phyloP scores from a whole-genome alignment of 768 basidiomycete species.

The Roridomyces roridus region DNA sequence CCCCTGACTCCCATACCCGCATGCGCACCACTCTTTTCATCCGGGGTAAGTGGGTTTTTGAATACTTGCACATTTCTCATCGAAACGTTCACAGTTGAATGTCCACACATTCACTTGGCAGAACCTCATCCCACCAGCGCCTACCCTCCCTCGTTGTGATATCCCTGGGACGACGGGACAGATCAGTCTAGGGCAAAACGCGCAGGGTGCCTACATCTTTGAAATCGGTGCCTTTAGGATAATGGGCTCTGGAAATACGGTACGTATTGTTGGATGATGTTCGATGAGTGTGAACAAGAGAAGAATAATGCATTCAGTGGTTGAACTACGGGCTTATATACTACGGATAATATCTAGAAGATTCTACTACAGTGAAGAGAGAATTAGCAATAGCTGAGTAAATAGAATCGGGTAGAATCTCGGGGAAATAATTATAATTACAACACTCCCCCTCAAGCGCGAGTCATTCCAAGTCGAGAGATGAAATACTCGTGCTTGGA shows the following conservation, averaged over 20 bases:
- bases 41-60: neutral
- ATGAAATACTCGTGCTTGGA: no score
- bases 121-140: slow-evolving; percentile 1
- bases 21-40: slow-evolving; percentile 1
- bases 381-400: no score
- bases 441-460: no score
- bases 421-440: no score
- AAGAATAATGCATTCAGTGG: no score
- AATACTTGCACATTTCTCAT: neutral
- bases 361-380: no score
- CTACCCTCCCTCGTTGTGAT: neutral
- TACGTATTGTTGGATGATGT: no score
- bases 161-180: slow-evolving; percentile 1
- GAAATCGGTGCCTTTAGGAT: neutral
- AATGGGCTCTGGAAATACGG: slow-evolving; percentile 3
- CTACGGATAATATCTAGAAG: no score
- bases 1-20: neutral
- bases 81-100: neutral
- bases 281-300: no score
- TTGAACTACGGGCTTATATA: no score
- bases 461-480: no score
- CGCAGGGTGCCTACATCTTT: neutral
- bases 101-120: neutral
- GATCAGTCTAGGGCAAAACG: neutral
- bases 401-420: no score